These are phyloP conservation scores for Solanum tacnaense DNA, from an alignment of 257 asterid genomes.

Conservation along the genomic window DNA sequence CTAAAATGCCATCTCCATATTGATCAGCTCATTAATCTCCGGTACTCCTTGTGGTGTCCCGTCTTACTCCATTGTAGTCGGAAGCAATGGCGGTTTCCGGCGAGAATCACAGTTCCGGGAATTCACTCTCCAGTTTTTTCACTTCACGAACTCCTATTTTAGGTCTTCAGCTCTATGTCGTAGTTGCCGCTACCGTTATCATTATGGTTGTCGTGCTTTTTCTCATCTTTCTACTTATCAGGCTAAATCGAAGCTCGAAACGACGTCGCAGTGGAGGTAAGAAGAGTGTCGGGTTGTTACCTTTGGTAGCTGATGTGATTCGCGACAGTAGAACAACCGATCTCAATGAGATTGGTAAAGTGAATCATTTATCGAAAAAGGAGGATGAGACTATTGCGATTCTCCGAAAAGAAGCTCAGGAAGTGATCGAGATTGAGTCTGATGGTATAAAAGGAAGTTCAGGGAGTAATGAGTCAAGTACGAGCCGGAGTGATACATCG, in stretches of 20 bases:
- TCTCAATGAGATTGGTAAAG: constrained; percentile 14
- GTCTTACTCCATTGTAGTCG: neutral
- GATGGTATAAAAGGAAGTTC: constrained; percentile 46
- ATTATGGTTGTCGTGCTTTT: constrained; percentile 32
- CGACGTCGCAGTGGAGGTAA: constrained; percentile 30
- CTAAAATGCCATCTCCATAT: neutral
- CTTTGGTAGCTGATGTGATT: constrained; percentile 38
- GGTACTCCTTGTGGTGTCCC: neutral
- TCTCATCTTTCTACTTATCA: constrained; percentile 31
- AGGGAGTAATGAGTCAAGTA: constrained; percentile 67
- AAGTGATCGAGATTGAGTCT: constrained; percentile 26
- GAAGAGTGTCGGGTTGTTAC: constrained; percentile 43
- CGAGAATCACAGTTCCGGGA: constrained; percentile 13
- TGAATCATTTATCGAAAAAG: neutral
- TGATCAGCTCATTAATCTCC: neutral
- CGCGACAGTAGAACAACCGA: constrained; percentile 19
- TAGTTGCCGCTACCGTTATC: constrained; percentile 39
- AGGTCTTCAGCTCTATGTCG: constrained; percentile 54
- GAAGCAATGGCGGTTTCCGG: constrained; percentile 41
- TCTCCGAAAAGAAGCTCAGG: constrained; percentile 25
- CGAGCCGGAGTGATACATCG: constrained; percentile 52
- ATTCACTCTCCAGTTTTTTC: constrained; percentile 19
- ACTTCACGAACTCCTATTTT: constrained; percentile 54
- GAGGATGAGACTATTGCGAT: constrained; percentile 31
- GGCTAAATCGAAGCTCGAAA: constrained; percentile 30